A percentile compares a stretch with the other conserved stretches of the same genome.
Conservation (phyloP, 495 filamentous ascomycete species). For the Penicillium bialowiezense region DNA sequence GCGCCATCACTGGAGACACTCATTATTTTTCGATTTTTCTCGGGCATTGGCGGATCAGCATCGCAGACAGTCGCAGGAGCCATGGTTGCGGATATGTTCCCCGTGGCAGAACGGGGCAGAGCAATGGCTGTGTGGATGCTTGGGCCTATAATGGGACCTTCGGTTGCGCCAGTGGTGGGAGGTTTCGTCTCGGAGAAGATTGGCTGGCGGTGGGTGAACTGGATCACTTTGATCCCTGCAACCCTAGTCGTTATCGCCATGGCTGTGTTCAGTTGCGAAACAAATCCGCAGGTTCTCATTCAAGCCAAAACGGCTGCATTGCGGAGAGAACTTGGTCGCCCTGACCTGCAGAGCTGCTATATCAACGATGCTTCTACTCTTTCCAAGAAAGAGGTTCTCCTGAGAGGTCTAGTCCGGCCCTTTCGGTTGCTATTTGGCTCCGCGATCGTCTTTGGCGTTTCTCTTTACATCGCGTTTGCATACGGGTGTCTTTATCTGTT, state of each 20-base stretch:
- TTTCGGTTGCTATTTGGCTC: not conserved
- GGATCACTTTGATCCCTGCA: constrained; percentile 22
- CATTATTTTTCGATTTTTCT: constrained; percentile 63
- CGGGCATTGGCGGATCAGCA: constrained; percentile 58
- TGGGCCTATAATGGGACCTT: constrained; percentile 50
- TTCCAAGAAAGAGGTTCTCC: constrained; percentile 5
- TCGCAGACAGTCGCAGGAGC: constrained; percentile 45
- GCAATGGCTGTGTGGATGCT: constrained; percentile 57
- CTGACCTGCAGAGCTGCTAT: constrained; percentile 6
- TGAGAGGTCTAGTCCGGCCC: not conserved
- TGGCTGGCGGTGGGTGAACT: constrained; percentile 62
- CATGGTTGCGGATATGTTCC: constrained; percentile 60
- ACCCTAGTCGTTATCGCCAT: constrained; percentile 43
- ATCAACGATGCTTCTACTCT: constrained; percentile 42
- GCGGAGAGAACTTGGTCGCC: no score
- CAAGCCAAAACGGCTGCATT: no score
- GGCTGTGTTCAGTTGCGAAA: constrained; percentile 30
- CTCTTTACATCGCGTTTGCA: constrained; percentile 9
- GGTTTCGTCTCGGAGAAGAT: constrained; percentile 52
- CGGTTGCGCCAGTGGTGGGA: constrained; percentile 51
- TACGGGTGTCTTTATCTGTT: constrained; percentile 57
- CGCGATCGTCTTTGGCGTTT: not conserved
- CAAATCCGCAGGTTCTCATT: constrained; percentile 44
- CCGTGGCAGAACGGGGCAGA: constrained; percentile 51
- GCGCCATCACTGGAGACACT: constrained; percentile 55